A percentile compares a stretch with the other conserved stretches of the same genome.
These are phyloP conservation scores for Pseudozyma thailandica DNA, from an alignment of 1,284 basidiomycete species.

Conservation along the genomic window DNA sequence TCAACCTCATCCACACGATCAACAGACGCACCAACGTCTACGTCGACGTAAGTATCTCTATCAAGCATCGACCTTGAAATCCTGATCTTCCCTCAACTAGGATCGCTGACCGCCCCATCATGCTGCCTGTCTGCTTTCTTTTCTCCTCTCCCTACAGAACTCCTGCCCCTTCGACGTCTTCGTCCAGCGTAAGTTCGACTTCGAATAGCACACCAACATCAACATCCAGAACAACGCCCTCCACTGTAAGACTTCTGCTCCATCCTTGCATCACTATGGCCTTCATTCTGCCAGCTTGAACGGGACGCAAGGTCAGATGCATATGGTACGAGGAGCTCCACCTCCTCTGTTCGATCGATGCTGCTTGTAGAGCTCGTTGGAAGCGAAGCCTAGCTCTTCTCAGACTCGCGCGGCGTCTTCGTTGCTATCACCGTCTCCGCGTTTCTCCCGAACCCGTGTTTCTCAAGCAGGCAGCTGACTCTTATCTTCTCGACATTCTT, in stretches of 20 bases:
- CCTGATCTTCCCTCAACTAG: no score
- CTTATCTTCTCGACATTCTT: not conserved
- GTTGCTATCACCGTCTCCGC: not conserved
- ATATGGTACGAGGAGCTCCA: conserved; percentile 1
- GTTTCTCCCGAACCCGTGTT: not conserved
- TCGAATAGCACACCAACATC: conserved; percentile 14
- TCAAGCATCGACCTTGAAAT: no score
- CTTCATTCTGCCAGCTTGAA: conserved; percentile 27
- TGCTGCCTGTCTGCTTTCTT: not conserved
- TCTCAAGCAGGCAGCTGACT: conserved; percentile 1
- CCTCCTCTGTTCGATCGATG: not conserved
- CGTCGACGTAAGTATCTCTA: conserved; percentile 20
- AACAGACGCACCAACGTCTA: conserved; percentile 11
- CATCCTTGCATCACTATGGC: conserved; percentile 24
- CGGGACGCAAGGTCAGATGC: conserved; percentile 30
- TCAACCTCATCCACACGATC: conserved; percentile 16
- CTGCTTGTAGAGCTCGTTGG: conserved; percentile 1
- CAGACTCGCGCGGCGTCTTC: not conserved
- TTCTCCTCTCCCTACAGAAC: conserved; percentile 1
- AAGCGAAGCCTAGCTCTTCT: conserved; percentile 3
- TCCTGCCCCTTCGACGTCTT: conserved; percentile 15
- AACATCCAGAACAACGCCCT: conserved; percentile 27
- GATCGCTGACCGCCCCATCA: not conserved
- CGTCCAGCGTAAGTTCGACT: conserved; percentile 47
- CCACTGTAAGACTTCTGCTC: conserved; percentile 36